These are phyloP conservation scores for Pythium utonaiense DNA, from an alignment of 352 stramenopile genomes.

Conservation along the genomic window DNA sequence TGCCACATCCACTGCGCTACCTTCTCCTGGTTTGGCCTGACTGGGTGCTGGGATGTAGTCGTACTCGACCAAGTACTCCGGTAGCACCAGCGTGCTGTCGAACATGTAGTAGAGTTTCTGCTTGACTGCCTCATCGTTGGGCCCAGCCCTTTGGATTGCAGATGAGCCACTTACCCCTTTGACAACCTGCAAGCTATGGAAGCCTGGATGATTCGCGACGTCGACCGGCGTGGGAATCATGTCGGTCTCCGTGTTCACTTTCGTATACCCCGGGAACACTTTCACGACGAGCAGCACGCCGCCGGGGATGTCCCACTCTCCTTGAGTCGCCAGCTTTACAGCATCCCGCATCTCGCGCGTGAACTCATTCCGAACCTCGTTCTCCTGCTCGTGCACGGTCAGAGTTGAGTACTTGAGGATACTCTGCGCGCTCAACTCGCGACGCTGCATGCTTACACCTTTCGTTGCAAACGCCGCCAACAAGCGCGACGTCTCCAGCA, in stretches of 20 bases:
- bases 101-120: slow-evolving; percentile 81
- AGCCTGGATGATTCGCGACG: slow-evolving; percentile 31
- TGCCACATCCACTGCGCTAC: not conserved
- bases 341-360: slow-evolving; percentile 40
- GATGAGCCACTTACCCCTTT: not conserved
- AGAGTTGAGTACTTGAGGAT: slow-evolving; percentile 18
- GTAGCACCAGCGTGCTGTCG: slow-evolving; percentile 72
- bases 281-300: slow-evolving; percentile 74
- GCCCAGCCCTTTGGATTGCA: not conserved
- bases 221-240: slow-evolving; percentile 19
- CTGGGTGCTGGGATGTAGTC: slow-evolving; percentile 35
- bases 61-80: slow-evolving; percentile 87
- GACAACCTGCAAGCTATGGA: slow-evolving; percentile 58
- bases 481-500: slow-evolving; percentile 47
- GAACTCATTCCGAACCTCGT: slow-evolving; percentile 16
- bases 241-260: slow-evolving; percentile 27
- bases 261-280: slow-evolving; percentile 77
- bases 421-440: slow-evolving; percentile 17
- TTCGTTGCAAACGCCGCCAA: slow-evolving; percentile 24
- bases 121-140: slow-evolving; percentile 22
- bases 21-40: slow-evolving; percentile 1
- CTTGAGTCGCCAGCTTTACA: slow-evolving; percentile 28
- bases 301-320: slow-evolving; percentile 47
- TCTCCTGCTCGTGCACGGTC: slow-evolving; percentile 22
- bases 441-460: slow-evolving; percentile 17